A percentile compares a stretch with the other conserved stretches of the same genome.
Conservation (phyloP, 2,329 filamentous ascomycete species). For the Stachybotrys elegans region DNA sequence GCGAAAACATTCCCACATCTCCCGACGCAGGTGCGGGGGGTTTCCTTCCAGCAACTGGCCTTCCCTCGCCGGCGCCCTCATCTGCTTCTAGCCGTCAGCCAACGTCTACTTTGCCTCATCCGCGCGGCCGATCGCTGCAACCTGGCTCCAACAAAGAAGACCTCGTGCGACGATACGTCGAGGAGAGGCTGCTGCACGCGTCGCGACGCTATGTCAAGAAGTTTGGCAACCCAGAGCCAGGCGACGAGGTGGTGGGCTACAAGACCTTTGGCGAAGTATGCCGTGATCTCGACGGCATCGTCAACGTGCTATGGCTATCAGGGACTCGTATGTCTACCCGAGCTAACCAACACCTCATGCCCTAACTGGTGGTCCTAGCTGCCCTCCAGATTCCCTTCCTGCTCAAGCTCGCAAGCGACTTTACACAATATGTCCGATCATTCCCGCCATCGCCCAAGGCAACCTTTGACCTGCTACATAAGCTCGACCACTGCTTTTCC, state of each 20-base stretch:
- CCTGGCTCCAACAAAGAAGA: conserved; percentile 58
- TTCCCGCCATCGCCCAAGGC: conserved; percentile 59
- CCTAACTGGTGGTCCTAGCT: too few species aligned
- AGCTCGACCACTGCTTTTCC: conserved; percentile 79
- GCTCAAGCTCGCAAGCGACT: conserved; percentile 68
- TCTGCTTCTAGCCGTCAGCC: neutral
- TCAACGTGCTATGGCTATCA: conserved; percentile 81
- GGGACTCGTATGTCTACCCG: conserved; percentile 64
- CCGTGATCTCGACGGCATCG: conserved; percentile 65
- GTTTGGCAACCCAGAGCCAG: conserved; percentile 38
- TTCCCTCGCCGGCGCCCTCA: conserved; percentile 50
- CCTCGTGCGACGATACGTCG: conserved; percentile 52
- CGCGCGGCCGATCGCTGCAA: conserved; percentile 45
- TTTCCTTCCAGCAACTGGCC: conserved; percentile 40
- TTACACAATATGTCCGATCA: conserved; percentile 65
- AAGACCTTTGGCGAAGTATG: conserved; percentile 64
- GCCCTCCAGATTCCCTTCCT: conserved; percentile 79
- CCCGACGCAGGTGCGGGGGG: conserved; percentile 37
- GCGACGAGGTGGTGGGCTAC: conserved; percentile 47
- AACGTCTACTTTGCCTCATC: conserved; percentile 46
- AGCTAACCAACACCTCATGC: too few species aligned
- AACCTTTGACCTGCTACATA: conserved; percentile 67
- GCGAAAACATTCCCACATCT: conserved; percentile 2
- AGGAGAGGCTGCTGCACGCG: conserved; percentile 46
- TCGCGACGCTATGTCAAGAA: conserved; percentile 59